A percentile compares a stretch with the other conserved stretches of the same genome.
These are phyloP conservation scores for Cladosporium sp. DNA, from an alignment of 2,329 filamentous ascomycete species.

Conservation along the genomic window DNA sequence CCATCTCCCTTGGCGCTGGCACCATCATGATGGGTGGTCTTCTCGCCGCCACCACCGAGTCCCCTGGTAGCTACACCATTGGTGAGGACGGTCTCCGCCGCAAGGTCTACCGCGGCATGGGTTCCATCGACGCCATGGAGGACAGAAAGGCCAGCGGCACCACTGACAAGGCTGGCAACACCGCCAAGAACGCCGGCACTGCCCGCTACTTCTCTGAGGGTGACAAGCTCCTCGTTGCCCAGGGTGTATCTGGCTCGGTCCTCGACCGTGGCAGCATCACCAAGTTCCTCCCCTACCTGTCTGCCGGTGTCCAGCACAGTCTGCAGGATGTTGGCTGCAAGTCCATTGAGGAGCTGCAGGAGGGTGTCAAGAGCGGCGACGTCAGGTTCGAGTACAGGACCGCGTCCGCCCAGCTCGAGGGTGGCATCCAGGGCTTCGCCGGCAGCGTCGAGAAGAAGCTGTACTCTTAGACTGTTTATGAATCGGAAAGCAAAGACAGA, in stretches of 20 bases:
- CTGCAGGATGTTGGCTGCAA: constrained; percentile 90
- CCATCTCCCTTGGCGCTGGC: constrained; percentile 85
- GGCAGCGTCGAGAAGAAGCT: constrained; percentile 97
- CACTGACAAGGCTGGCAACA: constrained; percentile 71
- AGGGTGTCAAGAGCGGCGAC: constrained; percentile 66
- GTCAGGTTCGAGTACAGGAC: constrained; percentile 94
- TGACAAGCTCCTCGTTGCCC: constrained; percentile 88
- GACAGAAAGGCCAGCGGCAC: constrained; percentile 92
- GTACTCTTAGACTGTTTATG: constrained; percentile 61
- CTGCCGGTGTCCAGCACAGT: constrained; percentile 94
- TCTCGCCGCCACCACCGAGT: constrained; percentile 94
- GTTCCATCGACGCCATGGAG: constrained; percentile 98
- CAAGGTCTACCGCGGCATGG: constrained; percentile 99
- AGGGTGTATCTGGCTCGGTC: constrained; percentile 87
- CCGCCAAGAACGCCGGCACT: constrained; percentile 95
- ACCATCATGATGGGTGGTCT: constrained; percentile 99
- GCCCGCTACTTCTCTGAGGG: constrained; percentile 98
- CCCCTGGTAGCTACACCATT: constrained; percentile 93
- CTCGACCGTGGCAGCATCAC: constrained; percentile 80
- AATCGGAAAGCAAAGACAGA: not conserved
- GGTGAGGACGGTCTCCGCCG: constrained; percentile 96
- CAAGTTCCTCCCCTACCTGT: constrained; percentile 94
- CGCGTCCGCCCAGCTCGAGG: constrained; percentile 91
- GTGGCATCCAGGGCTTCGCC: constrained; percentile 93
- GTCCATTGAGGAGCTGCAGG: constrained; percentile 73